A percentile compares a stretch with the other conserved stretches of the same genome.
Conservation (phyloP, 2,329 filamentous ascomycete genomes). For the Xylariales sp. region DNA sequence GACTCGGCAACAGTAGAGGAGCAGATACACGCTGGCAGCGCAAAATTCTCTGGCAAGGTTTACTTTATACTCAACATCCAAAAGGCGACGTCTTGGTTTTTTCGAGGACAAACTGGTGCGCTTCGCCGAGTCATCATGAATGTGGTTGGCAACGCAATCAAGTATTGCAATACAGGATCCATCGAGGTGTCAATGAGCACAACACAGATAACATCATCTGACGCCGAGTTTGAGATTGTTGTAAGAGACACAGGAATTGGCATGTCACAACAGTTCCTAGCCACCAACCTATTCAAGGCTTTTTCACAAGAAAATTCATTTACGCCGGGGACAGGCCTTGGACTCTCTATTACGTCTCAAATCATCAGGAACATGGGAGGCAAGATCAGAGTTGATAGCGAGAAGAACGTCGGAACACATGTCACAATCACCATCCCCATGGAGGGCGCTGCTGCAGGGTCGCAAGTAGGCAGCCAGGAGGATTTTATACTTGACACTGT, state of each 20-base stretch:
- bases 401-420: slow-evolving; percentile 48
- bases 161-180: slow-evolving; percentile 44
- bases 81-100: slow-evolving; percentile 42
- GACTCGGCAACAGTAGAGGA: neutral
- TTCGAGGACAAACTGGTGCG: slow-evolving; percentile 49
- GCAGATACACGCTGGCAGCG: slow-evolving; percentile 23
- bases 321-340: slow-evolving; percentile 57
- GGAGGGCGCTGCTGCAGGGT: slow-evolving; percentile 8
- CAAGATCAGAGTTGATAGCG: slow-evolving; percentile 20
- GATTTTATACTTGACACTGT: neutral
- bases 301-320: slow-evolving; percentile 61
- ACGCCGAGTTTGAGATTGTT: slow-evolving; percentile 49
- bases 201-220: slow-evolving; percentile 9
- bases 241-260: slow-evolving; percentile 61
- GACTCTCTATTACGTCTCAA: slow-evolving; percentile 58
- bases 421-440: slow-evolving; percentile 42
- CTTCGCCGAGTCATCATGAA: slow-evolving; percentile 56
- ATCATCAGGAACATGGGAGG: slow-evolving; percentile 34
- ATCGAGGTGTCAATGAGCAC: slow-evolving; percentile 27
- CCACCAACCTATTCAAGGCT: slow-evolving; percentile 55
- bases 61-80: slow-evolving; percentile 47
- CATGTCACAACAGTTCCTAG: slow-evolving; percentile 58
- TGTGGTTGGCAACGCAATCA: slow-evolving; percentile 57
- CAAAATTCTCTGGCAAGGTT: slow-evolving; percentile 19
- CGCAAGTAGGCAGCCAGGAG: neutral